These are phyloP conservation scores for Plasmodium knowlesi DNA, from an alignment of 169 alveolate species.

Conservation along the genomic window DNA sequence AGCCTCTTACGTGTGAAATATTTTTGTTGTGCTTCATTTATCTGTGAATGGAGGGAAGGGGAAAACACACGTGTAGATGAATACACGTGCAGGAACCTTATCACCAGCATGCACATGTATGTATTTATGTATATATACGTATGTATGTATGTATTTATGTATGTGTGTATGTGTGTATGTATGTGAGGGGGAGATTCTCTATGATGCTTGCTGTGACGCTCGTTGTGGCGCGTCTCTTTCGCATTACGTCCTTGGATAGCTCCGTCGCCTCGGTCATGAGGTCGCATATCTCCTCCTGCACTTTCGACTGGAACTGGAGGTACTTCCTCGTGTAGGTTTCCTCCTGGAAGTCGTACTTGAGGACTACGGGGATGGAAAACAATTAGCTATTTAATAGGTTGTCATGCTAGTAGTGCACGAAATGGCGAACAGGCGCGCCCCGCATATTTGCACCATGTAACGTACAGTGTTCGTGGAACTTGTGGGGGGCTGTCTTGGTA, in stretches of 20 bases:
- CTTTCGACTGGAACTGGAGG: slow-evolving; percentile 55
- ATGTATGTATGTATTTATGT: too few relatives aligned
- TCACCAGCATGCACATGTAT: not conserved
- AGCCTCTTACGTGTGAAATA: slow-evolving; percentile 38
- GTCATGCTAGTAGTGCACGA: not conserved
- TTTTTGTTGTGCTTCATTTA: slow-evolving; percentile 57
- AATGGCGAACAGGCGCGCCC: too few relatives aligned
- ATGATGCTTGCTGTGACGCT: not conserved
- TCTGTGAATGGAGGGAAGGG: slow-evolving; percentile 8
- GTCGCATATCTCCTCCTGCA: slow-evolving; percentile 63
- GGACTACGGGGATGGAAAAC: not conserved
- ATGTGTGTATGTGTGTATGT: too few relatives aligned
- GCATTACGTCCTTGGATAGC: slow-evolving; percentile 52
- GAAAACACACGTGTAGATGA: not conserved
- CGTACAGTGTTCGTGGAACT: slow-evolving; percentile 83
- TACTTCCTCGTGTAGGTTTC: slow-evolving; percentile 40
- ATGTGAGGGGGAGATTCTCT: too few relatives aligned
- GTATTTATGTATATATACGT: too few relatives aligned
- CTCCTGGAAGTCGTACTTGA: slow-evolving; percentile 38
- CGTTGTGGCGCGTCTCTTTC: too few relatives aligned
- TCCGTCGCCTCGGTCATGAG: slow-evolving; percentile 55
- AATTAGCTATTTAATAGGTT: not conserved
- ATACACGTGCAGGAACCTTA: not conserved
- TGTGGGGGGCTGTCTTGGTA: slow-evolving; percentile 81
- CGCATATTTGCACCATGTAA: not conserved